These are phyloP conservation scores for Drechslera avenae DNA, from an alignment of 2,329 filamentous ascomycete species.

Conservation along the genomic window DNA sequence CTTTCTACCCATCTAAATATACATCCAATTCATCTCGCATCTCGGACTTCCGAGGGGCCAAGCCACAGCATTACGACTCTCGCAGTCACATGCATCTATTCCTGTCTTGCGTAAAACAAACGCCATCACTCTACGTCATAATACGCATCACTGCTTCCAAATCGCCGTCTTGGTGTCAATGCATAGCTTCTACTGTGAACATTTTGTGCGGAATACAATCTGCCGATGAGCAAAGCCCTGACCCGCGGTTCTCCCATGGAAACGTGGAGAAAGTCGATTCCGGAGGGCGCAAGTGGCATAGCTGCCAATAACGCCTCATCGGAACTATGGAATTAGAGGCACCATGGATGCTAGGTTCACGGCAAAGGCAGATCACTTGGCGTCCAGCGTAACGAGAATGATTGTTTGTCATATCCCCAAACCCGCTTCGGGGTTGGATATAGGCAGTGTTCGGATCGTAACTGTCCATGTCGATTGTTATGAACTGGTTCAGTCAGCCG, in stretches of 20 bases:
- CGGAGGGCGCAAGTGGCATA: not conserved
- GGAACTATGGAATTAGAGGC: conserved; percentile 6
- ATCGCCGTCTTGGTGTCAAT: not conserved
- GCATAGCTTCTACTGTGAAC: not conserved
- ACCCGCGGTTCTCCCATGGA: conserved; percentile 4
- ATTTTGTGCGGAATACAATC: not conserved
- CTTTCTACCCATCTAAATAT: conserved; percentile 7
- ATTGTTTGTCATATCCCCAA: too few species aligned
- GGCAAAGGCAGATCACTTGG: not conserved
- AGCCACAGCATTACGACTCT: not conserved
- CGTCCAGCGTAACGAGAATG: too few species aligned
- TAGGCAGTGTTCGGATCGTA: too few species aligned
- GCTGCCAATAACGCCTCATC: conserved; percentile 12
- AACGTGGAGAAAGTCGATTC: not conserved
- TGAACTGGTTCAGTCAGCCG: too few species aligned
- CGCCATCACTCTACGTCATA: not conserved
- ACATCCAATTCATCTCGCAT: not conserved
- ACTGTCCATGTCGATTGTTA: too few species aligned
- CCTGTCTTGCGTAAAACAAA: not conserved
- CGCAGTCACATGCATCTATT: not conserved
- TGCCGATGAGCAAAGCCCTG: conserved; percentile 1
- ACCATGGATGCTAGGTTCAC: conserved; percentile 4
- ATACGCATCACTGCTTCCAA: not conserved
- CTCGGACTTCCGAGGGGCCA: not conserved
- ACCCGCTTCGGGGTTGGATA: too few species aligned